phyloP scores from a whole-genome alignment of 2,329 filamentous ascomycete genomes.

The Ascochyta koolunga region DNA sequence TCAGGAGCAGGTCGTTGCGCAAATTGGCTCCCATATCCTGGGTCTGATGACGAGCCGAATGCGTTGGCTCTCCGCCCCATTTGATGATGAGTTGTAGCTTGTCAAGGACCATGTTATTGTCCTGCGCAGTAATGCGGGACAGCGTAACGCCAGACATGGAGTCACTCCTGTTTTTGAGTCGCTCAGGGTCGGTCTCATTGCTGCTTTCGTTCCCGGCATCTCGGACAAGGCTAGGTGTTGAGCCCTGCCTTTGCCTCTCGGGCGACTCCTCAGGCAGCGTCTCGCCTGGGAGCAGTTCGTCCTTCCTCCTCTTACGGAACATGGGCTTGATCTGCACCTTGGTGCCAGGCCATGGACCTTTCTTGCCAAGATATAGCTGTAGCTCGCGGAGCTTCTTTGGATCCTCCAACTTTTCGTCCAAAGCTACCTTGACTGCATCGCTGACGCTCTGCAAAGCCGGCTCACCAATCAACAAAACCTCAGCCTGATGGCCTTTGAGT shows the following conservation, averaged over 20 bases:
- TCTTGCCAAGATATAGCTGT: conserved; percentile 86
- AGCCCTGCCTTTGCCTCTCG: conserved; percentile 29
- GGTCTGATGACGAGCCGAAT: conserved; percentile 94
- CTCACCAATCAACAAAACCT: conserved; percentile 92
- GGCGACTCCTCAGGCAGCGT: conserved; percentile 37
- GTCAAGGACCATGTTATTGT: conserved; percentile 91
- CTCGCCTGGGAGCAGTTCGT: conserved; percentile 56
- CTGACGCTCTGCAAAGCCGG: conserved; percentile 87
- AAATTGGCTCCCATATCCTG: conserved; percentile 95
- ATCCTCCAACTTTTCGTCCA: conserved; percentile 82
- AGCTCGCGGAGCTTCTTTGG: conserved; percentile 82
- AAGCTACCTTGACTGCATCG: conserved; percentile 81
- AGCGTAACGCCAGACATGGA: conserved; percentile 89
- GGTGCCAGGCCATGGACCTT: conserved; percentile 91
- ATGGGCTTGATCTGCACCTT: conserved; percentile 99
- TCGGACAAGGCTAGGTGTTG: conserved; percentile 26
- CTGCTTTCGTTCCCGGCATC: conserved; percentile 28
- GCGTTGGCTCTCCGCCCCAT: conserved; percentile 97
- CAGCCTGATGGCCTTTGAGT: conserved; percentile 92
- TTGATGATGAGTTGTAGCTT: conserved; percentile 98
- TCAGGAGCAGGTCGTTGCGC: conserved; percentile 88
- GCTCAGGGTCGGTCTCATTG: conserved; percentile 23
- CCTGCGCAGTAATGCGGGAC: conserved; percentile 90
- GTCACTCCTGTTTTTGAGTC: conserved; percentile 62
- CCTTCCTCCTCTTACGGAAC: conserved; percentile 86